Evolutionary conservation across 208 protist genomes (phyloP), one percentile per base, ranked within the genome.

Genomic region (Polymyxa betae): DNA sequence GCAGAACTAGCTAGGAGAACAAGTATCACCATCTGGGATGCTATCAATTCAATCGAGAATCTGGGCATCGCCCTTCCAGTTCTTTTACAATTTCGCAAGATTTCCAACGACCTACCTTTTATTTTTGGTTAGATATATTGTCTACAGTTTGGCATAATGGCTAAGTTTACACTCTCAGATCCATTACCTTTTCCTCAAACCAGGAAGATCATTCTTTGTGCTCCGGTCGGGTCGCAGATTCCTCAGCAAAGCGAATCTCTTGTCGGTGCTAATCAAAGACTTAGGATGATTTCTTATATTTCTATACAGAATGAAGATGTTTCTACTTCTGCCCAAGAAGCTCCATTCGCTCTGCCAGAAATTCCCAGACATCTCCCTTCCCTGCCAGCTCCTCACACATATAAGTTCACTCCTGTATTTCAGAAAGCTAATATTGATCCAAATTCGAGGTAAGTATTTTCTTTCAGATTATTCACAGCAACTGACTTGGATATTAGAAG

Each of bases 1-100:
- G 72, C 72, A 40, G 35, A 82, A 43, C 72, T 82, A 43, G 72
- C 72, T 20, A 82, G 72, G n/a, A 82, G 72, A 82, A 82, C 72
- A 5, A 5, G 35, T 43, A 35, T 43, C 16, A 82, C n/a, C 10
- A 5, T 43, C n/a, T 82, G 72, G 72, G 72, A 82, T 82, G 5
- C 40, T 20, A 20, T 82, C 5, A 82, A 82, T 43, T 5, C 72
- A 43, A 43, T 82, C n/a, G 35, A 43, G 5, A n/a, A 82, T 82
- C 72, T 82, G 5, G 72, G 72, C 5, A 82, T 35, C 5, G 12
- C 5, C 35, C 16, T 43, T 20, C 35, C 5, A 43, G 5, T 12
- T 45, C 72, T 82, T 5, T 43, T 82, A n/a, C 35, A 82, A n/a
- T 82, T 38, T n/a, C 5, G 35, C 5, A 82, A 82, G 72, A 38